Evolutionary conservation across 2,329 filamentous ascomycete species (phyloP).

Genomic region (Penicillium sp.): DNA sequence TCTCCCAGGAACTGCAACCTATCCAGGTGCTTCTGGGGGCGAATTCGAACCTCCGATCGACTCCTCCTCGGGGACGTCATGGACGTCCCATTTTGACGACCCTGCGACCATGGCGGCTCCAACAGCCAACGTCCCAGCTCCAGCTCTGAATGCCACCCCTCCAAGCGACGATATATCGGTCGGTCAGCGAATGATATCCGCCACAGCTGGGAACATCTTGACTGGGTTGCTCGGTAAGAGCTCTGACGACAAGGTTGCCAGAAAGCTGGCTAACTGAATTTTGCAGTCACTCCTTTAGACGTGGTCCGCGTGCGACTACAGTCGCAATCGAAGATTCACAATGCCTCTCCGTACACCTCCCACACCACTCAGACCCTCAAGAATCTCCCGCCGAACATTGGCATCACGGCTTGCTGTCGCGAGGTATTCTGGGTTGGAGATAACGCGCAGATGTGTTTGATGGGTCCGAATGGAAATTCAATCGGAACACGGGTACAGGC

Average conservation of each 20-base stretch:
- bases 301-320: constrained; percentile 93
- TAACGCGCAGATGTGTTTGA: constrained; percentile 72
- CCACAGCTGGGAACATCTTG: constrained; percentile 80
- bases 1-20: constrained; percentile 6
- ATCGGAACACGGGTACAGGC: constrained; percentile 33
- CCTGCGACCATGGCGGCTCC: constrained; percentile 32
- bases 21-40: constrained; percentile 6
- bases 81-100: constrained; percentile 29
- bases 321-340: constrained; percentile 61
- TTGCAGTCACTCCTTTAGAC: constrained; percentile 82
- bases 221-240: constrained; percentile 73
- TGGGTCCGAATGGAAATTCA: constrained; percentile 44
- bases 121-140: constrained; percentile 22
- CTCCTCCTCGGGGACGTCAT: constrained; percentile 24
- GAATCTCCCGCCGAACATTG: constrained; percentile 73
- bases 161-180: constrained; percentile 59
- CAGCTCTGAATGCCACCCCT: constrained; percentile 16
- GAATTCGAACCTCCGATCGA: constrained; percentile 13
- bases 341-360: constrained; percentile 51
- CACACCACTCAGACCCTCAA: constrained; percentile 51
- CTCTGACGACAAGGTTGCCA: constrained; percentile 1
- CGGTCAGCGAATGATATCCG: constrained; percentile 88
- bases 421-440: constrained; percentile 97
- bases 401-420: constrained; percentile 88
- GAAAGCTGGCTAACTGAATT: constrained; percentile 7